Base-by-base conservation (phyloP, 345 rosid species). In the Dovyalis caffra region DNA sequence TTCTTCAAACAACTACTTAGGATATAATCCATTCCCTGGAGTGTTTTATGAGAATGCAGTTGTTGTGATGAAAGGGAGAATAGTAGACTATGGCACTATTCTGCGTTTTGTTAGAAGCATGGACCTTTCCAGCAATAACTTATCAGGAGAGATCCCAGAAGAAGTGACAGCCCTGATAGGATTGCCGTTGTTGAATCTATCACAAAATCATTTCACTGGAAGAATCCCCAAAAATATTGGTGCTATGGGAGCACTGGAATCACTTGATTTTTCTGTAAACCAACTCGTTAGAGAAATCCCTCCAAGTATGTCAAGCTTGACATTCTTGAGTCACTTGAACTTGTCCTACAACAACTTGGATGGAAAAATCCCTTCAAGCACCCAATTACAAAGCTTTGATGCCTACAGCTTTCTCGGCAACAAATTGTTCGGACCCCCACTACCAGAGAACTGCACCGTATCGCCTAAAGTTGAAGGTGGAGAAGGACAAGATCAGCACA, bases 301-400 rank as follows among this genome's bases (percentile, higher is more conserved):
- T 15, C 40, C 14, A 18, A 51, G 62, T 40, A 63, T 77, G 66
- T 3, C 75, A 16, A 3, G 11, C 25, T 49, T 69, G 25, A 63
- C 32, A 5, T 69, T 69, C 29, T 31, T 70, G 23, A n/a, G 53
- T 33, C 1, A 40, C 64, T 3, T 76, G 61, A 51, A 77, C 53
- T 6, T 77, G 45, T 64, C 70, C 14, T 32, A 70, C 61, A 70
- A 64, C 28, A 51, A 64, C 65, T 53, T 71, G 56, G 64, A 75
- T 10, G 79, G 75, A 21, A 66, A 49, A 70, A 70, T 77, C 56
- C 79, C 79, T 2, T 25, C 33, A 20, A 66, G 75, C 31, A 64
- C 74, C 32, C 71, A 64, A 26, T 63, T 70, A 25, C 79, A 70
- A 11, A 63, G 66, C 61, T 29, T 71, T 40, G 33, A 37, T 71